Evolutionary conservation across 495 filamentous ascomycete species (phyloP), one percentile per base, ranked within the genome.

Genomic region (Pyrenopolyporus hunteri): DNA sequence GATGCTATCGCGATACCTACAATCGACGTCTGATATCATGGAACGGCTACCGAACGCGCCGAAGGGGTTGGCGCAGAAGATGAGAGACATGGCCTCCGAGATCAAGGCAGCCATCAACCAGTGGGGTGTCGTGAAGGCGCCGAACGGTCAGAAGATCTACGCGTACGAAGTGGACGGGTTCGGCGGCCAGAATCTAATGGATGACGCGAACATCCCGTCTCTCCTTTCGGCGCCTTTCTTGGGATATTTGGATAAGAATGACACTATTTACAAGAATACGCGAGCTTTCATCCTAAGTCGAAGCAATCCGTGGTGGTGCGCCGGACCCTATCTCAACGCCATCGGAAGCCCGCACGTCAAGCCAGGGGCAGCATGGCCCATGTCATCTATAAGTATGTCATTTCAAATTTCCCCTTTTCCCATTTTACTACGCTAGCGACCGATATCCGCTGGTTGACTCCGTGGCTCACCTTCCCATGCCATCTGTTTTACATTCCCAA

Each of bases 131-230:
- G 70, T 80, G 5, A 70, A 59, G 4, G 72, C 73, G 39, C 67
- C 71, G 2, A 64, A 51, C 2, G 71, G 75, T 28, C 64, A 78
- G 19, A 63, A 63, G 22, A 74, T 86, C 7, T 87, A 80, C 57
- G 84, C 85, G 3, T 87, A 81, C 57, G 85, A 87, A 64, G 75
- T 86, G 5, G 84, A 87, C 55, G 85, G 85, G 8, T 87, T 80
- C 39, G 82, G 82, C 37, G 69, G 68, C 5, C 67, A 74, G 31
- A 78, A 74, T 19, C 64, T 84, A 20, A 86, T 85, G 85, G 85
- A 87, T 51, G 85, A 87, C 56, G 84, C 85, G 22, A 87, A 87
- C 59, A 75, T 87, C 44, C 84, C 85, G 0, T 79, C 74, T 5
- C 71, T 87, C 4, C 74, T 87, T 11, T 74, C 78, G 6, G 77